A percentile compares a stretch with the other conserved stretches of the same genome.
phyloP scores from a whole-genome alignment of 257 asterid genomes.

The Petunia axillaris region DNA sequence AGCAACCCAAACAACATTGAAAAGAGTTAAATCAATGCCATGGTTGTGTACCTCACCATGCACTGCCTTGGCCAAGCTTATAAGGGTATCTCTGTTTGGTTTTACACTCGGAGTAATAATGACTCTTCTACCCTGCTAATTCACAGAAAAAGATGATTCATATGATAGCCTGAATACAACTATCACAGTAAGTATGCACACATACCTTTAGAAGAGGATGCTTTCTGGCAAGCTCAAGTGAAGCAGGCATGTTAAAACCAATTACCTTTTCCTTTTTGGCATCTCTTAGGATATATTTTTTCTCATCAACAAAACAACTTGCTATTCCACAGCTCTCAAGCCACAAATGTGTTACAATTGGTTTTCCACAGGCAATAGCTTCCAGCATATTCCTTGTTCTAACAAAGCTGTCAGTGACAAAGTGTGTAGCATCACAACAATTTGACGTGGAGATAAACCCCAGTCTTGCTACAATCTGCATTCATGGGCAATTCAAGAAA shows the following conservation, averaged over 20 bases:
- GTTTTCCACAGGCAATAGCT: conserved; percentile 76
- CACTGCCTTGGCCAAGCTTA: conserved; percentile 64
- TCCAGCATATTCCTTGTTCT: conserved; percentile 82
- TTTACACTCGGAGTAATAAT: conserved; percentile 63
- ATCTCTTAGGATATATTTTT: conserved; percentile 69
- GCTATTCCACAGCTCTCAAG: conserved; percentile 77
- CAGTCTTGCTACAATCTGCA: conserved; percentile 58
- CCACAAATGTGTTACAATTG: conserved; percentile 78
- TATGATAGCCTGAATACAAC: conserved; percentile 12
- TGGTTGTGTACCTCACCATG: conserved; percentile 63
- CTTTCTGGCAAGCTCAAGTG: conserved; percentile 63
- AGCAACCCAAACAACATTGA: not conserved
- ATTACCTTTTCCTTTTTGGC: conserved; percentile 75
- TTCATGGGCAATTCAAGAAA: conserved; percentile 26
- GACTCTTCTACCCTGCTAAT: conserved; percentile 62
- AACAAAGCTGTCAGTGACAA: conserved; percentile 65
- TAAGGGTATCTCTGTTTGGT: conserved; percentile 56
- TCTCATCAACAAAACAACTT: conserved; percentile 58
- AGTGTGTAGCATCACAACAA: conserved; percentile 78
- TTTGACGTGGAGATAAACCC: conserved; percentile 60
- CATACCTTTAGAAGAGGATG: conserved; percentile 70
- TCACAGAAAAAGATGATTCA: conserved; percentile 26
- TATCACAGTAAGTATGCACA: not conserved
- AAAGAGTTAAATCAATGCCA: not conserved
- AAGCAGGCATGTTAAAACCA: conserved; percentile 64